These are phyloP conservation scores for Amoeboaphelidium protococcarum DNA, from an alignment of 371 early-diverging fungal genomes.

Conservation along the genomic window DNA sequence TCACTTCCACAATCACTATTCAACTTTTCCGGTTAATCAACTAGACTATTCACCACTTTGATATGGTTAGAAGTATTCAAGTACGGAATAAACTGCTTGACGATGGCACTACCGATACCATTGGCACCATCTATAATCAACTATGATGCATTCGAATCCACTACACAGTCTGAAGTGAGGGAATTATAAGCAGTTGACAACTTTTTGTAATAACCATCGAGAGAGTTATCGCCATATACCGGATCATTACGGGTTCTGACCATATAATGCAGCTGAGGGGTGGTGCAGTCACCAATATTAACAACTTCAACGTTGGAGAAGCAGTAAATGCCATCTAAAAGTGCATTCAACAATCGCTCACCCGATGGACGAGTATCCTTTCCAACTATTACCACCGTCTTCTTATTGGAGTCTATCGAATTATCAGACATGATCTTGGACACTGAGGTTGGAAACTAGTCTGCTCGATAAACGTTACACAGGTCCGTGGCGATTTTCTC, in stretches of 20 bases:
- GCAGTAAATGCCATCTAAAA: constrained; percentile 59
- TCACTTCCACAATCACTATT: constrained; percentile 67
- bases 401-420: constrained; percentile 35
- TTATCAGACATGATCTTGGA: constrained; percentile 31
- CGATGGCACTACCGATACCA: constrained; percentile 88
- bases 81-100: constrained; percentile 5
- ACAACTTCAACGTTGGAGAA: constrained; percentile 29
- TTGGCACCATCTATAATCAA: constrained; percentile 57
- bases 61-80: no score
- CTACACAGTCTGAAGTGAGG: constrained; percentile 11
- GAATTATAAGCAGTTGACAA: constrained; percentile 53
- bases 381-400: constrained; percentile 39
- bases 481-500: constrained; percentile 71
- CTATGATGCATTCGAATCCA: constrained; percentile 10
- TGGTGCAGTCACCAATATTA: constrained; percentile 78
- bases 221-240: constrained; percentile 18
- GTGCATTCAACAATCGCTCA: constrained; percentile 38
- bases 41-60: no score
- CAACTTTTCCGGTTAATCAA: constrained; percentile 7
- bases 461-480: constrained; percentile 60
- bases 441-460: constrained; percentile 28
- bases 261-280: constrained; percentile 91
- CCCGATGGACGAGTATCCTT: constrained; percentile 87
- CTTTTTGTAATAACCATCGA: constrained; percentile 57
- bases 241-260: constrained; percentile 71